These are phyloP conservation scores for Wilcoxina mikolae DNA, from an alignment of 495 filamentous ascomycete species.

Conservation along the genomic window DNA sequence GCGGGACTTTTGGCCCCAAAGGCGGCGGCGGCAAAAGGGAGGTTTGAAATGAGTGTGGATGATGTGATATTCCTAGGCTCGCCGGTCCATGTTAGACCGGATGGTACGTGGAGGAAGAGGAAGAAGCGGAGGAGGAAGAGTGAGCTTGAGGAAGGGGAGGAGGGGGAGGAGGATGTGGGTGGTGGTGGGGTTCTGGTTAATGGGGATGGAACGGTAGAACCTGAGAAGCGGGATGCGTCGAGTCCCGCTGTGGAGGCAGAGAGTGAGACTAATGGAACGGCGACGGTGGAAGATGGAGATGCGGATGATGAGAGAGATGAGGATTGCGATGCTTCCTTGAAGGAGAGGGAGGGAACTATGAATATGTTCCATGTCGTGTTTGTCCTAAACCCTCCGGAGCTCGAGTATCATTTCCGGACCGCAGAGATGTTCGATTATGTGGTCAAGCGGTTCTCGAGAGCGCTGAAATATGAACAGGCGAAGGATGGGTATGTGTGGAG, in stretches of 20 bases:
- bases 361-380: slow-evolving; percentile 97
- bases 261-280: slow-evolving; percentile 2
- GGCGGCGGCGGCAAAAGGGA: slow-evolving; percentile 64
- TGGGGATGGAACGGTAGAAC: neutral
- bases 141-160: slow-evolving; percentile 33
- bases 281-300: slow-evolving; percentile 15
- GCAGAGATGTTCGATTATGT: slow-evolving; percentile 75
- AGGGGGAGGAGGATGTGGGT: slow-evolving; percentile 10
- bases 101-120: slow-evolving; percentile 75
- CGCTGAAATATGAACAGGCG: slow-evolving; percentile 79
- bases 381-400: slow-evolving; percentile 61
- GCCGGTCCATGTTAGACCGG: slow-evolving; percentile 72
- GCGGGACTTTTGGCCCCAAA: slow-evolving; percentile 72
- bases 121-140: slow-evolving; percentile 45
- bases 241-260: too few relatives aligned
- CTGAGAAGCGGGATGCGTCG: too few relatives aligned
- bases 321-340: slow-evolving; percentile 20
- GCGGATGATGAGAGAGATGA: slow-evolving; percentile 31
- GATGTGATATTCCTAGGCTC: slow-evolving; percentile 72
- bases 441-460: slow-evolving; percentile 76
- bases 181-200: neutral
- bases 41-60: slow-evolving; percentile 76
- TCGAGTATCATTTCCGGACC: slow-evolving; percentile 59
- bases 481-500: slow-evolving; percentile 75
- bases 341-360: slow-evolving; percentile 41